These are phyloP conservation scores for Hirschfeldia incana DNA, from an alignment of 345 rosid genomes.

Conservation along the genomic window DNA sequence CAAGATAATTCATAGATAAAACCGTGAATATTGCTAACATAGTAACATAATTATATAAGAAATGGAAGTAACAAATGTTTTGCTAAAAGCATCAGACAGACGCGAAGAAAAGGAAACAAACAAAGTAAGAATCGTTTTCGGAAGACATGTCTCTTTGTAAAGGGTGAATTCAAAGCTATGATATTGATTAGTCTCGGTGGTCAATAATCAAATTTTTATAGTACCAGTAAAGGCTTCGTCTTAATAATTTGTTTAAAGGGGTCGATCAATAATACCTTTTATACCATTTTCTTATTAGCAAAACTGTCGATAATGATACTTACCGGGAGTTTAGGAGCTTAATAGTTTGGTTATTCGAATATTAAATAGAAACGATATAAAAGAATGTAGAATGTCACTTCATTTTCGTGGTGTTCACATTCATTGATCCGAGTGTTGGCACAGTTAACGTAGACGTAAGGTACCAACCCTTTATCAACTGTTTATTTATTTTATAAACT, in stretches of 20 bases:
- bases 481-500: neutral
- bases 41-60: neutral
- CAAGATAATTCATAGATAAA: neutral
- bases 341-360: neutral
- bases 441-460: slow-evolving; percentile 19
- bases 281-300: neutral
- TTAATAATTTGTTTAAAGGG: neutral
- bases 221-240: neutral
- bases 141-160: slow-evolving; percentile 30
- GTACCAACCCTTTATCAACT: neutral
- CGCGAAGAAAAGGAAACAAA: slow-evolving; percentile 7
- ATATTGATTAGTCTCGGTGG: slow-evolving; percentile 23
- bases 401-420: slow-evolving; percentile 34
- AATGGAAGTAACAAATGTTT: slow-evolving; percentile 49
- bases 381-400: slow-evolving; percentile 19
- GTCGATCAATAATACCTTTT: neutral
- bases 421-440: slow-evolving; percentile 5
- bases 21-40: neutral
- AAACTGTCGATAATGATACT: too few species aligned
- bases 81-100: slow-evolving; percentile 48
- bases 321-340: neutral
- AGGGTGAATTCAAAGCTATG: slow-evolving; percentile 40
- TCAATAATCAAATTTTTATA: neutral
- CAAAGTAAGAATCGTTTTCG: slow-evolving; percentile 31
- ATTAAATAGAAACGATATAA: neutral